A percentile compares a stretch with the other conserved stretches of the same genome.
phyloP scores from a whole-genome alignment of 352 stramenopile genomes.

The Phytophthora multivora region DNA sequence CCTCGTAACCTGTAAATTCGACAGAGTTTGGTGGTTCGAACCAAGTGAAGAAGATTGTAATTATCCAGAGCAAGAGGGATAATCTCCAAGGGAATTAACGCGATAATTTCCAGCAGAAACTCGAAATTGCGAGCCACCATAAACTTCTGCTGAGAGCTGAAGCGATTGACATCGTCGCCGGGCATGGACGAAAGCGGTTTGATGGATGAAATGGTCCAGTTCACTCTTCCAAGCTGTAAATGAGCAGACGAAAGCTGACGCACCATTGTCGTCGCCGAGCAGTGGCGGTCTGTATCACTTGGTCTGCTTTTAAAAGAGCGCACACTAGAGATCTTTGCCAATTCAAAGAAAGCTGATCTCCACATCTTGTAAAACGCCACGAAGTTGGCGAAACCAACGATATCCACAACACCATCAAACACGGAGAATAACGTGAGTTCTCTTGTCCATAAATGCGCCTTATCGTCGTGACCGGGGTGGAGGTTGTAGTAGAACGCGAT shows the following conservation, averaged over 20 bases:
- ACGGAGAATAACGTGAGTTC: conserved; percentile 46
- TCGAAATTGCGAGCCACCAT: conserved; percentile 28
- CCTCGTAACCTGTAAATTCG: conserved; percentile 46
- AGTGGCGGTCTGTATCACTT: conserved; percentile 25
- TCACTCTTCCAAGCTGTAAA: conserved; percentile 21
- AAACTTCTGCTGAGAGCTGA: conserved; percentile 18
- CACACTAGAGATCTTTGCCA: conserved; percentile 46
- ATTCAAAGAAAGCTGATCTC: conserved; percentile 46
- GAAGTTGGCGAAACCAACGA: conserved; percentile 53
- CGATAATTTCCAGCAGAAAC: conserved; percentile 54
- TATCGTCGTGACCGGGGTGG: neutral
- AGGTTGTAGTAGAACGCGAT: conserved; percentile 28
- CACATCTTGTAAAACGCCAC: conserved; percentile 44
- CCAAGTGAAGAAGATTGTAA: conserved; percentile 61
- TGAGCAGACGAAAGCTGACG: conserved; percentile 4
- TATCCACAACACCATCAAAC: conserved; percentile 50
- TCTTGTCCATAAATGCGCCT: conserved; percentile 36
- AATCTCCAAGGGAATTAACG: conserved; percentile 57
- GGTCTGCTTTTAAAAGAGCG: conserved; percentile 44
- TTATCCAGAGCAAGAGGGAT: conserved; percentile 31
- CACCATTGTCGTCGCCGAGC: neutral
- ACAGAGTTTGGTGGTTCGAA: conserved; percentile 61
- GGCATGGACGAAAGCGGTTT: conserved; percentile 29
- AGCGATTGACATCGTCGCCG: conserved; percentile 3
- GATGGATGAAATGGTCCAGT: conserved; percentile 59